Percentiles rank a stretch among this genome's conserved stretches.
Conservation (phyloP, 2,329 filamentous ascomycete genomes). For the Colletotrichum graminicola region DNA sequence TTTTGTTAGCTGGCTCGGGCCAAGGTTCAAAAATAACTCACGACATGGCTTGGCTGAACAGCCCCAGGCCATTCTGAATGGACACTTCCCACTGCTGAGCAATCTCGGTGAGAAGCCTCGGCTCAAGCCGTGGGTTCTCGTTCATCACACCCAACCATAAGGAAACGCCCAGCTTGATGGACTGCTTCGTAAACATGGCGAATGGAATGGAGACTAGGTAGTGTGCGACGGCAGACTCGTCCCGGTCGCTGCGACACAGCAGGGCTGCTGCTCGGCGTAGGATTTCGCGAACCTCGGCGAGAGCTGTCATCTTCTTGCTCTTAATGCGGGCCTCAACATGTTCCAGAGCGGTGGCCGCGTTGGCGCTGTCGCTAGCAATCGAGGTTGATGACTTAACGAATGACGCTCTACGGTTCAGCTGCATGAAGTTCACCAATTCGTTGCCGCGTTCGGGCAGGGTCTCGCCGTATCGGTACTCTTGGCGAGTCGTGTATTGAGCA, state of each 20-base stretch:
- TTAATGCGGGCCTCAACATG: conserved; percentile 79
- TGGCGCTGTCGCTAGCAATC: conserved; percentile 66
- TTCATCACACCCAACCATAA: conserved; percentile 98
- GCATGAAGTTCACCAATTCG: conserved; percentile 73
- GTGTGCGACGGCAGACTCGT: conserved; percentile 84
- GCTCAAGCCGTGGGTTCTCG: conserved; percentile 90
- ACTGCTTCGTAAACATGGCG: conserved; percentile 91
- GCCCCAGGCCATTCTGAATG: conserved; percentile 79
- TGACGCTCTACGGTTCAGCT: conserved; percentile 64
- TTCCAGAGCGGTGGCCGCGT: conserved; percentile 74
- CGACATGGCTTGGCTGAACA: conserved; percentile 81
- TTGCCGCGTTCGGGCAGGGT: conserved; percentile 76
- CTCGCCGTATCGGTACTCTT: conserved; percentile 93
- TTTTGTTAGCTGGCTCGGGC: conserved; percentile 48
- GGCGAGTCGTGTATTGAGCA: conserved; percentile 95
- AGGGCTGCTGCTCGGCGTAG: conserved; percentile 87
- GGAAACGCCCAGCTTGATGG: conserved; percentile 94
- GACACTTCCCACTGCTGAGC: conserved; percentile 92
- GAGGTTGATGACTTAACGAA: conserved; percentile 64
- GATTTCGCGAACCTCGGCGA: conserved; percentile 82
- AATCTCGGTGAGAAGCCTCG: conserved; percentile 87
- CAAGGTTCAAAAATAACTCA: conserved; percentile 52
- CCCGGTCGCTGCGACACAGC: conserved; percentile 81
- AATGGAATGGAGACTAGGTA: conserved; percentile 95
- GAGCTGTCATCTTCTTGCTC: conserved; percentile 76